Base-by-base conservation (phyloP, 208 protist genomes). In the Trypanosoma avium region DNA sequence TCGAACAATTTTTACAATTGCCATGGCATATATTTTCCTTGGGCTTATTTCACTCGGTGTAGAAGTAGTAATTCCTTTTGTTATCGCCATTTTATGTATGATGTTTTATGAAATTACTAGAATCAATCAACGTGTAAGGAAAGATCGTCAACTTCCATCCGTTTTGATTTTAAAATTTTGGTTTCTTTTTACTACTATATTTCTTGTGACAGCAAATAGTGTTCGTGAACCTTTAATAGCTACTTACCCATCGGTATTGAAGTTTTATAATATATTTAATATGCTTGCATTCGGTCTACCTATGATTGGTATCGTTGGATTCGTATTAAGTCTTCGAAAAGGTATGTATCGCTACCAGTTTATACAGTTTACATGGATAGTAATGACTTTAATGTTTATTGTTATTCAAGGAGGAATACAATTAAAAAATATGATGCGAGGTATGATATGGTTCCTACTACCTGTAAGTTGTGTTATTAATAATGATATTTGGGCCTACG, bases 401-500 rank as follows among this genome's bases (percentile, higher is more conserved):
- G 79, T 77, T 21, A 74, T 72, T 27, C 87, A 94, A 58, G 85
- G 74, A 36, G 69, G 73, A 8, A 65, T 79, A 8, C 77, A 92
- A 58, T 63, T 94, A 59, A 73, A 67, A 54, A 96, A 92, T 61
- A 90, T 97, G 81, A 80, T 92, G 45, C 78, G 85, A 21, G 93
- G 90, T 24, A 94, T 96, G 89, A 84, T 97, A 45, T 97, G 93
- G 90, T 97, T 97, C 68, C 70, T 96, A 29, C 73, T 97, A 49
- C 93, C 93, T 0, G 84, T 92, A 42, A 85, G 76, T 46, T 94
- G 85, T 62, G 90, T 97, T 42, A 68, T 96, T 30, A 90, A 84
- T 67, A 97, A 97, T 61, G 93, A 97, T 54, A 93, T 90, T 63
- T 95, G 84, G 83, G 93, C 93, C 13, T 97, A 95, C 73, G 70